Conservation (phyloP, 345 rosid species). For the Linum usitatissimum region DNA sequence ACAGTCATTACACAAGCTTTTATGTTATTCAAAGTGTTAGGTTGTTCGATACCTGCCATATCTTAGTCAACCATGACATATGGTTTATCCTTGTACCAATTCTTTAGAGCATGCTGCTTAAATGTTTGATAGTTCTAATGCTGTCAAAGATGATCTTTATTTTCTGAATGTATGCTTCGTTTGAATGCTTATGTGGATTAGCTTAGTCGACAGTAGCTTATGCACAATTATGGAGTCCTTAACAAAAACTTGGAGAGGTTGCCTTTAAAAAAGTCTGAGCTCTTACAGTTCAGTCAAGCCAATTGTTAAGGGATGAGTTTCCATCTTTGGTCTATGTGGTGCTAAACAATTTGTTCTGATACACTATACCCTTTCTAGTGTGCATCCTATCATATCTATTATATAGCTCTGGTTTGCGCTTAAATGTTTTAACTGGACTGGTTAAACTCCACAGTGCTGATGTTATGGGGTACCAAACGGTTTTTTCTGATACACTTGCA, state of each 20-base stretch:
- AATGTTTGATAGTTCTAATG: background rate
- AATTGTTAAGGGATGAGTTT: background rate
- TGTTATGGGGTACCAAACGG: background rate
- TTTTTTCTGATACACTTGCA: background rate
- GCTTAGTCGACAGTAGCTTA: background rate
- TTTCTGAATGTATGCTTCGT: background rate
- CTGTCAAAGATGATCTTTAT: background rate
- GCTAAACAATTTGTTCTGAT: background rate
- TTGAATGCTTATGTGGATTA: too few relatives aligned
- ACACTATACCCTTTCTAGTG: background rate
- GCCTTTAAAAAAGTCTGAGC: background rate
- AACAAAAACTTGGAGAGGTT: background rate
- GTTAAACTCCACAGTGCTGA: constrained; percentile 8
- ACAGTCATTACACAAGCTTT: background rate
- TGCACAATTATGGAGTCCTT: background rate
- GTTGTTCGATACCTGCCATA: background rate
- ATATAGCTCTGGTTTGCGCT: background rate
- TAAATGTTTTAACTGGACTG: constrained; percentile 1
- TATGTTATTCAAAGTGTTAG: too few relatives aligned
- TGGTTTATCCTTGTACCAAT: background rate
- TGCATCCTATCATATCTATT: background rate
- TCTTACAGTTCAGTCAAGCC: background rate
- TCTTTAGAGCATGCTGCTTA: background rate
- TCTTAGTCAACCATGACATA: background rate
- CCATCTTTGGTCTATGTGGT: background rate